phyloP scores from a whole-genome alignment of 331 rosid genomes.

The Arachis monticola region DNA sequence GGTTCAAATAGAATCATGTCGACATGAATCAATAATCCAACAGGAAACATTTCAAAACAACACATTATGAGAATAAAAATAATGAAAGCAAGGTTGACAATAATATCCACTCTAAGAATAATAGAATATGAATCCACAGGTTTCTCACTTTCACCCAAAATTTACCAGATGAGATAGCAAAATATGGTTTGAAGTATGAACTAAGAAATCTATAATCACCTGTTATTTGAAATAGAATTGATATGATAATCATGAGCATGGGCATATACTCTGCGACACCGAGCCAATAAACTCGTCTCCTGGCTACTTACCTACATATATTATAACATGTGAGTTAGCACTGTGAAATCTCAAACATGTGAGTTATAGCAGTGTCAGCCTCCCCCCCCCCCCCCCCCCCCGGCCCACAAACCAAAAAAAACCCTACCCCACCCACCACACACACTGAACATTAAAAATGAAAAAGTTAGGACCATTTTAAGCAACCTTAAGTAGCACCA shows the following conservation, averaged over 20 bases:
- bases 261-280: conserved; percentile 96
- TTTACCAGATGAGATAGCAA: conserved; percentile 16
- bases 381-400: too few relatives aligned
- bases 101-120: conserved; percentile 7
- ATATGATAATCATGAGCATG: conserved; percentile 98
- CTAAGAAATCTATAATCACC: conserved; percentile 55
- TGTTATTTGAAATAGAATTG: conserved; percentile 94
- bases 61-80: neutral
- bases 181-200: conserved; percentile 6
- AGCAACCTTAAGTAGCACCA: conserved; percentile 10
- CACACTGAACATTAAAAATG: too few relatives aligned
- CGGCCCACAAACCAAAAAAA: too few relatives aligned
- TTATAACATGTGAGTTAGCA: conserved; percentile 41
- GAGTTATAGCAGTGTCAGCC: too few relatives aligned
- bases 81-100: conserved; percentile 24
- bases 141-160: conserved; percentile 26
- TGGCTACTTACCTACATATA: conserved; percentile 75
- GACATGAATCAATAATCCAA: conserved; percentile 30
- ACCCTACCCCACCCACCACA: too few relatives aligned
- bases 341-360: conserved; percentile 29
- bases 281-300: conserved; percentile 82
- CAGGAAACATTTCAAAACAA: conserved; percentile 25
- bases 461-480: conserved; percentile 12
- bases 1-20: neutral
- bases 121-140: conserved; percentile 15